Conservation (phyloP, 2,329 filamentous ascomycete genomes). For the Cadophora sp. region DNA sequence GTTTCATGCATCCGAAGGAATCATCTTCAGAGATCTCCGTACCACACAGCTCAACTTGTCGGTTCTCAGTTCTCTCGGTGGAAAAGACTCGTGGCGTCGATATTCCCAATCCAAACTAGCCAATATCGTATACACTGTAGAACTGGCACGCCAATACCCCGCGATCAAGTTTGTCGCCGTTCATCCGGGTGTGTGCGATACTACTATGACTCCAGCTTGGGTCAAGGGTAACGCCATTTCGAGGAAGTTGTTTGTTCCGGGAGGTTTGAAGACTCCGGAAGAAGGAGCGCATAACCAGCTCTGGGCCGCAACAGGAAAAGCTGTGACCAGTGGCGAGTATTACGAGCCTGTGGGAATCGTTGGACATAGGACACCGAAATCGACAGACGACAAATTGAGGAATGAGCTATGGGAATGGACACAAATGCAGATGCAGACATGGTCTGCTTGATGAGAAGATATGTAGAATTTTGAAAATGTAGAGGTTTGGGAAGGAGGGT, state of each 20-base stretch:
- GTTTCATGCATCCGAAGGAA: conserved; percentile 24
- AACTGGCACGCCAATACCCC: conserved; percentile 49
- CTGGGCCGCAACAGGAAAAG: conserved; percentile 48
- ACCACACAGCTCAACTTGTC: conserved; percentile 21
- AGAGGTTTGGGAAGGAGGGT: not conserved
- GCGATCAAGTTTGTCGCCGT: conserved; percentile 48
- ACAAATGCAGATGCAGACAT: conserved; percentile 36
- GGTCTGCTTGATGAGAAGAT: not conserved
- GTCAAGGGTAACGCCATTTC: conserved; percentile 20
- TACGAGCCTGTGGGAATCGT: conserved; percentile 46
- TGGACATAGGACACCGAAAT: conserved; percentile 36
- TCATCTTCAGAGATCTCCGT: conserved; percentile 43
- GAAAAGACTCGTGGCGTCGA: conserved; percentile 19
- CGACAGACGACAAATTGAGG: conserved; percentile 43
- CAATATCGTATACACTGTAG: conserved; percentile 51
- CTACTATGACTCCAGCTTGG: conserved; percentile 19
- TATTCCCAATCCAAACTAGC: conserved; percentile 57
- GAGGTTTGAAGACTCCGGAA: conserved; percentile 23
- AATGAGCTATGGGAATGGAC: conserved; percentile 51
- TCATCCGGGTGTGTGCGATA: conserved; percentile 49
- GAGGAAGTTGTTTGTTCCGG: conserved; percentile 37
- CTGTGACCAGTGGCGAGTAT: conserved; percentile 43
- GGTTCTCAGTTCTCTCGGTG: conserved; percentile 9
- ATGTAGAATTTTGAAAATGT: not conserved
- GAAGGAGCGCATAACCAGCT: conserved; percentile 50